phyloP scores from a whole-genome alignment of 2,329 filamentous ascomycete species.

The Escovopsis weberi region DNA sequence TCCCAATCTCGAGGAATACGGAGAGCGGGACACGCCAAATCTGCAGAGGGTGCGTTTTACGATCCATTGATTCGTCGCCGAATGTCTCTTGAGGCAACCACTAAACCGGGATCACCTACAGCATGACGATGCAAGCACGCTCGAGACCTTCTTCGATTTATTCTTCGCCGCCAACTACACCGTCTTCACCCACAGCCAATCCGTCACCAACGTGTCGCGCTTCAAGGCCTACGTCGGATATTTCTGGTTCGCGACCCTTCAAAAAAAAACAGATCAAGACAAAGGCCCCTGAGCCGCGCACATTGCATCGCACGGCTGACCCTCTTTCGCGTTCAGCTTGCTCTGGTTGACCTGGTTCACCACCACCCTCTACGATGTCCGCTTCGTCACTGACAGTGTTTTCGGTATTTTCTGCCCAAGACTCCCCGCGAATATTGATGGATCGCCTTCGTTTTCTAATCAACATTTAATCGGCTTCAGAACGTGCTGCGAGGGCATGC shows the following conservation, averaged over 20 bases:
- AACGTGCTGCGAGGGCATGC: constrained; percentile 40
- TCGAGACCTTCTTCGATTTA: constrained; percentile 25
- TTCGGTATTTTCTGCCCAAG: constrained; percentile 25
- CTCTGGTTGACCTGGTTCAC: constrained; percentile 58
- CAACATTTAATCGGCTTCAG: constrained; percentile 6
- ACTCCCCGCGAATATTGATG: not conserved
- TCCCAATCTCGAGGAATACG: not conserved
- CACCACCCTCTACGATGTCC: constrained; percentile 49
- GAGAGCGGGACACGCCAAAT: not conserved
- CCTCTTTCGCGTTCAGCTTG: constrained; percentile 21
- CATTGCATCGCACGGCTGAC: not conserved
- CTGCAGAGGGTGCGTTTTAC: not conserved
- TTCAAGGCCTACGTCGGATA: constrained; percentile 23
- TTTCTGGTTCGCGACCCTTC: constrained; percentile 14
- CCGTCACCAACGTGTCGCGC: constrained; percentile 16
- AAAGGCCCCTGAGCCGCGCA: no score
- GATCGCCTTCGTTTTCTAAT: no score
- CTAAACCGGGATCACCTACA: constrained; percentile 3
- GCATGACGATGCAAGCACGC: constrained; percentile 21
- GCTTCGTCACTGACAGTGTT: constrained; percentile 48
- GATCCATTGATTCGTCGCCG: not conserved
- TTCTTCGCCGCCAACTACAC: constrained; percentile 45
- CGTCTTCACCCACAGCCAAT: constrained; percentile 32
- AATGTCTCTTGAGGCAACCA: not conserved
- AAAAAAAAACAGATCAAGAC: not conserved